Conservation (phyloP, 176 grass and related monocot genomes). For the bread wheat (Triticum aestivum) region IWGSC_CS_RefSeq_v2.1 NC_057794.1:298681541-298682040, state of each 20-base stretch:
- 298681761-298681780: neutral
- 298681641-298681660: too few relatives aligned
- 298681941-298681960: neutral
- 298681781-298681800: conserved; percentile 2
- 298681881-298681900: conserved; percentile 2
- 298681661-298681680: too few relatives aligned
- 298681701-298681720: too few relatives aligned
- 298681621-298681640: too few relatives aligned
- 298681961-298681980: neutral
- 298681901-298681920: conserved; percentile 20
- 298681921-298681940: neutral
- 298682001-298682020: neutral
- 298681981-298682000: neutral
- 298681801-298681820: conserved; percentile 4
- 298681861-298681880: neutral
- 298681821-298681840: neutral
- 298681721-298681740: too few relatives aligned
- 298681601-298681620: too few relatives aligned
- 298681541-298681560: too few relatives aligned
- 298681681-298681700: too few relatives aligned
- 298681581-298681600: too few relatives aligned
- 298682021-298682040: neutral
- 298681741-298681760: neutral
- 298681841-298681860: conserved; percentile 5
- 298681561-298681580: too few relatives aligned